Evolutionary conservation across 805 yeast genomes (phyloP), one percentile per base, ranked within the genome.

Genomic region (Wickerhamiella bombiphila): DNA sequence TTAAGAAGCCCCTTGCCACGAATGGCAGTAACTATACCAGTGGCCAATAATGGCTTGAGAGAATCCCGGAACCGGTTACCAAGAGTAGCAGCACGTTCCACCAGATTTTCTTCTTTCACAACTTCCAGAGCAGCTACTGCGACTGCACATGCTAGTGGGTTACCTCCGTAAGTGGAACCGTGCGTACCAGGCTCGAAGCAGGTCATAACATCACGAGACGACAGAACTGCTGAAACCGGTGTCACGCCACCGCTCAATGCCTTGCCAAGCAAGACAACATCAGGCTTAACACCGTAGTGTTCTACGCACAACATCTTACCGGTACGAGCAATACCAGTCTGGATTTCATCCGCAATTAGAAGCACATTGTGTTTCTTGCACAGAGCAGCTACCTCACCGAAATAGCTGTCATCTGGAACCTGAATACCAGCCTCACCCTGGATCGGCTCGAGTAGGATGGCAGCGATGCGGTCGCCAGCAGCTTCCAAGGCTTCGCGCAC

Each of bases 401-500:
- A 69, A 64, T 86, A 88, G 51, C 72, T 93, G 35, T 57, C 63
- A 47, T 91, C 91, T 38, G 97, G 96, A 19, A 86, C 95, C 20
- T 86, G 88, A 48, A 88, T 88, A 50, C 97, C 97, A 24, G 97
- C 97, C 60, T 88, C 97, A 58, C 97, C 97, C 60, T 88, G 97
- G 54, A 86, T 86, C 45, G 96, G 96, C 64, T 88, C 97, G 50
- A 88, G 72, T 46, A 88, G 64, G 48, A 88, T 72, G 30, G 94
- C 97, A 32, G 94, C 93, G 47, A 88, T 74, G 57, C 74, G 76
- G 57, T 80, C 88, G 46, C 95, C 95, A 18, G 47, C 47, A 15
- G 29, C 19, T 32, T 47, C 40, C 38, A 68, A 59, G 3, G 65
- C 70, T 42, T 57, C 58, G 17, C 82, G 81, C 35, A 78, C 77